A percentile compares a stretch with the other conserved stretches of the same genome.
phyloP scores from a whole-genome alignment of 768 basidiomycete genomes.

The Lenzites betulinus region DNA sequence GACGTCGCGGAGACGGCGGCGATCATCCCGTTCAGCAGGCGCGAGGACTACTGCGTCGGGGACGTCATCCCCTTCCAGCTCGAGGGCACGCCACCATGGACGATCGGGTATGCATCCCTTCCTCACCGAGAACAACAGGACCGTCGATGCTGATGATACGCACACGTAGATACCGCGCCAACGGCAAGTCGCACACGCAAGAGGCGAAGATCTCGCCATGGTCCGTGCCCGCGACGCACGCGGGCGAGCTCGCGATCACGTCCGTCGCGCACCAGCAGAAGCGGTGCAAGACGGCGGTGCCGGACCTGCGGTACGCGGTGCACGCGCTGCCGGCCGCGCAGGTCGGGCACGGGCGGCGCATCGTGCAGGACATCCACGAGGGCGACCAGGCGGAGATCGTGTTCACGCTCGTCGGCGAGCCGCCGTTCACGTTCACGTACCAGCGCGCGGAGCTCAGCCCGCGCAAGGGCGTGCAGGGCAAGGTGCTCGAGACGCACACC shows the following conservation, averaged over 20 bases:
- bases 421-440: constrained; percentile 96
- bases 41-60: constrained; percentile 85
- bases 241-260: constrained; percentile 82
- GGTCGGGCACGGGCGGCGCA: constrained; percentile 81
- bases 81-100: constrained; percentile 94
- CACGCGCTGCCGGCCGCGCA: constrained; percentile 87
- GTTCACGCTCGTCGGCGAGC: constrained; percentile 87
- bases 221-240: constrained; percentile 77
- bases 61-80: constrained; percentile 90
- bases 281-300: constrained; percentile 82
- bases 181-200: constrained; percentile 71
- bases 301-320: constrained; percentile 71
- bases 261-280: constrained; percentile 93
- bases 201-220: constrained; percentile 82
- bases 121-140: no score
- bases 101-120: constrained; percentile 60
- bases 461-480: constrained; percentile 71
- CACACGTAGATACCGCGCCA: constrained; percentile 69
- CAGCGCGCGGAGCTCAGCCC: constrained; percentile 74
- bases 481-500: constrained; percentile 90
- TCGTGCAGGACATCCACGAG: constrained; percentile 88
- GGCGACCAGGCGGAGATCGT: constrained; percentile 94
- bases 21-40: constrained; percentile 80
- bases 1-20: constrained; percentile 97
- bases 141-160: no score